Percentiles rank a stretch among this genome's conserved stretches.
phyloP scores from a whole-genome alignment of 352 stramenopile genomes.

The Stramenopiles sp. region DNA sequence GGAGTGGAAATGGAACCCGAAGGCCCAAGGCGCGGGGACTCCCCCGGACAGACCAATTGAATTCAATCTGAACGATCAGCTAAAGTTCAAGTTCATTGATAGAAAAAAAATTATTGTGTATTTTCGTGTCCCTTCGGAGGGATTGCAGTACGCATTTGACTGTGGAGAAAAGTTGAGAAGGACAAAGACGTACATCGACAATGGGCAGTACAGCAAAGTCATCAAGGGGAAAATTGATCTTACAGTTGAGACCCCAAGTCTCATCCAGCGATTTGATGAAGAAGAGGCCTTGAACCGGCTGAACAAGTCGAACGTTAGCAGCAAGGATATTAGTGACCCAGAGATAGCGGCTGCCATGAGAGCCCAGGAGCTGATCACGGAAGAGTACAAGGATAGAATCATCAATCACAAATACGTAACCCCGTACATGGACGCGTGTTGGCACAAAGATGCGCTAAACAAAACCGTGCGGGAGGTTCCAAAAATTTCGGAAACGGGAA shows the following conservation, averaged over 20 bases:
- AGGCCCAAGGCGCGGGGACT: conserved; percentile 32
- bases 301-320: conserved; percentile 46
- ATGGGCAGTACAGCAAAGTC: conserved; percentile 15
- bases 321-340: conserved; percentile 36
- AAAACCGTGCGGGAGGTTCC: conserved; percentile 42
- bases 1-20: conserved; percentile 26
- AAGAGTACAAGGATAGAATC: conserved; percentile 36
- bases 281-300: conserved; percentile 38
- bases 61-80: conserved; percentile 44
- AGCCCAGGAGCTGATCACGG: conserved; percentile 40
- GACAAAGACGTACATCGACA: conserved; percentile 42
- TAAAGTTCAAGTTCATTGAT: conserved; percentile 44
- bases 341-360: conserved; percentile 41
- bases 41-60: conserved; percentile 35
- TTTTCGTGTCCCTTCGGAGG: conserved; percentile 34
- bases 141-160: conserved; percentile 38
- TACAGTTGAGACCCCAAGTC: conserved; percentile 30
- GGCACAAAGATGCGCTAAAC: conserved; percentile 32
- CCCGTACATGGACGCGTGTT: conserved; percentile 36
- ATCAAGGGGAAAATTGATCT: conserved; percentile 31
- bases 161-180: conserved; percentile 45
- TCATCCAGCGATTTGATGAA: conserved; percentile 44
- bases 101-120: conserved; percentile 38
- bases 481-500: conserved; percentile 34
- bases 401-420: conserved; percentile 27